These are phyloP conservation scores for Plantago lanceolata DNA, from an alignment of 305 asterid species.

Conservation along the genomic window DNA sequence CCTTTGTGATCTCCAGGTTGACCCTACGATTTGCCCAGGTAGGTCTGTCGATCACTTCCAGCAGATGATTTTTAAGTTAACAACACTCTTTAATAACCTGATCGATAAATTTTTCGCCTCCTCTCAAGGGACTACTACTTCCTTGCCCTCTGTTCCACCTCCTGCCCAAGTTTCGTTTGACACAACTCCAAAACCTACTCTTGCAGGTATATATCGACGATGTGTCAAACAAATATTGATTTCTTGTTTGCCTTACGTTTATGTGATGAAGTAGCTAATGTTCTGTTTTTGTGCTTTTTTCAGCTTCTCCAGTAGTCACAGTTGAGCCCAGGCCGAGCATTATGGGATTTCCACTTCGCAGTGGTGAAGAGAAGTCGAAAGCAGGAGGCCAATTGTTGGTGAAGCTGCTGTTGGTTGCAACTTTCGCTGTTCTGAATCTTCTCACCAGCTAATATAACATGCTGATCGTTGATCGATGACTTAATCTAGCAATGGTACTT, in stretches of 20 bases:
- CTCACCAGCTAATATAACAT: conserved; percentile 1
- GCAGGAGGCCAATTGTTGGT: conserved; percentile 15
- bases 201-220: conserved; percentile 52
- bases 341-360: conserved; percentile 36
- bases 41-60: background rate
- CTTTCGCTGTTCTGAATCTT: background rate
- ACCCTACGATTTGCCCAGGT: conserved; percentile 54
- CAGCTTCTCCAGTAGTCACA: conserved; percentile 54
- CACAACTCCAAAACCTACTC: conserved; percentile 37
- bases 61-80: background rate
- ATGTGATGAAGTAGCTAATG: background rate
- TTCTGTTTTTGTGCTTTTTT: conserved; percentile 15
- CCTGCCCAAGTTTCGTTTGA: conserved; percentile 48
- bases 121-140: background rate
- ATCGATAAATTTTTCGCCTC: background rate
- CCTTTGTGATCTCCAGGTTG: conserved; percentile 43
- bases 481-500: background rate
- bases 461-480: conserved; percentile 1
- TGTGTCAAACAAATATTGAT: no score
- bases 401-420: conserved; percentile 23
- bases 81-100: background rate
- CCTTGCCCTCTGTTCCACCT: conserved; percentile 36
- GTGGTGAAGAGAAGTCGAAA: conserved; percentile 28
- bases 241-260: background rate
- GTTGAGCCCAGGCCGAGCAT: conserved; percentile 35